Conservation (phyloP, 1,284 basidiomycete species). For the Ustilago sp. region DNA sequence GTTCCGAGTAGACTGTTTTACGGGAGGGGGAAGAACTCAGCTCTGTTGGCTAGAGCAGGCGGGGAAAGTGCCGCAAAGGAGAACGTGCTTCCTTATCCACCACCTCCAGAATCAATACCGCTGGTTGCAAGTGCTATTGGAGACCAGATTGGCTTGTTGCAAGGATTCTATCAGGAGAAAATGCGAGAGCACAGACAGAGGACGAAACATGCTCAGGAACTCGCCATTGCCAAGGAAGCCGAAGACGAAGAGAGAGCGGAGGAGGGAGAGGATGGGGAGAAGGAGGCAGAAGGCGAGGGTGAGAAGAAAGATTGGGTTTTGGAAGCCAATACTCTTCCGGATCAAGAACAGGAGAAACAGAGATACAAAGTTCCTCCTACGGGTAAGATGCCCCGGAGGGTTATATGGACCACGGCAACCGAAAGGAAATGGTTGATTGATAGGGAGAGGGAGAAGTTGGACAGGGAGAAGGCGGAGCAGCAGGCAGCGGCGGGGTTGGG, state of each 20-base stretch:
- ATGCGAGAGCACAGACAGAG: constrained; percentile 37
- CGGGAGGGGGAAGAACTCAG: constrained; percentile 72
- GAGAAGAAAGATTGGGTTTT: constrained; percentile 27
- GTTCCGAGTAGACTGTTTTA: constrained; percentile 84
- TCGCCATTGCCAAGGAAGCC: not conserved
- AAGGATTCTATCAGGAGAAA: constrained; percentile 74
- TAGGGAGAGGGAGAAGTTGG: constrained; percentile 5
- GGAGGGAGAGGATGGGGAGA: constrained; percentile 7
- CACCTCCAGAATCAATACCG: constrained; percentile 82
- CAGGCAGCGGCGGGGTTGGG: not conserved
- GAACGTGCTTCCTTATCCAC: constrained; percentile 74
- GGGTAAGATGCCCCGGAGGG: constrained; percentile 62
- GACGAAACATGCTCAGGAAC: constrained; percentile 21
- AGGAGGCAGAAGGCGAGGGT: constrained; percentile 12
- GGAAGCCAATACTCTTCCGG: constrained; percentile 43
- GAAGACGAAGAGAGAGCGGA: not conserved
- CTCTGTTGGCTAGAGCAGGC: not conserved
- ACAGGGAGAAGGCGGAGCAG: constrained; percentile 5
- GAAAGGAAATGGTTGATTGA: constrained; percentile 9
- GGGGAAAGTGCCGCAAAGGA: constrained; percentile 16
- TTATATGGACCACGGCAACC: constrained; percentile 27
- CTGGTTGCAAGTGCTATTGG: constrained; percentile 77
- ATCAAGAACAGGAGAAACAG: constrained; percentile 62
- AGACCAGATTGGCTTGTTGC: constrained; percentile 85
- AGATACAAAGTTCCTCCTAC: constrained; percentile 66